These are phyloP conservation scores for Tetrapisispora phaffii DNA, from an alignment of 805 yeast genomes.

Conservation along the genomic window DNA sequence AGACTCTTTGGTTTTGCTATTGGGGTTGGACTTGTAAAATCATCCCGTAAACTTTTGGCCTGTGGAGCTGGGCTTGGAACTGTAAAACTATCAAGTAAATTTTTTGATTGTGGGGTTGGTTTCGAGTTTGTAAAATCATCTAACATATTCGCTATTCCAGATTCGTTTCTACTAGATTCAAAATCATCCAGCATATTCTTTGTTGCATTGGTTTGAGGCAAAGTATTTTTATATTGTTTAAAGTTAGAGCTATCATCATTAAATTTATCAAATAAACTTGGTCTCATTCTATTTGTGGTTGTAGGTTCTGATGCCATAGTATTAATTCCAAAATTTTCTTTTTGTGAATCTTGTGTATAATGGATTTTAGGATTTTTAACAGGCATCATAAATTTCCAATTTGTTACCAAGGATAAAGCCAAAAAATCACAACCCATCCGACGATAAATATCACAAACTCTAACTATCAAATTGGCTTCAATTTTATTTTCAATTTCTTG, in stretches of 20 bases:
- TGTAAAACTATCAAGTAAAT: constrained; percentile 14
- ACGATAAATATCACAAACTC: constrained; percentile 56
- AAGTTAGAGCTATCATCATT: constrained; percentile 1
- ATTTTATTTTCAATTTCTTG: constrained; percentile 30
- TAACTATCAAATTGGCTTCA: constrained; percentile 55
- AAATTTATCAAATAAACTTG: constrained; percentile 26
- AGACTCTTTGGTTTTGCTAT: neutral
- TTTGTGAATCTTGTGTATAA: constrained; percentile 3
- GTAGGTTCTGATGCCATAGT: constrained; percentile 13
- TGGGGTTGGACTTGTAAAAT: neutral
- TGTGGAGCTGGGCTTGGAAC: neutral
- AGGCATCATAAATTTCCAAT: constrained; percentile 50
- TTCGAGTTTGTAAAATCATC: constrained; percentile 2
- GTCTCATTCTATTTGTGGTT: constrained; percentile 15
- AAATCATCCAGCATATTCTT: constrained; percentile 11
- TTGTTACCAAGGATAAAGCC: constrained; percentile 48
- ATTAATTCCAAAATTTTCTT: constrained; percentile 6
- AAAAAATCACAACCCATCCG: constrained; percentile 89
- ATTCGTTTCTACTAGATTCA: neutral
- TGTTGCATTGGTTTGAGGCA: neutral
- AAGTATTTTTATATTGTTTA: neutral
- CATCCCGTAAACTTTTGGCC: constrained; percentile 5
- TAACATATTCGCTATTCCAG: constrained; percentile 3
- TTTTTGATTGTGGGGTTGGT: constrained; percentile 3
- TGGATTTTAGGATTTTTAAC: constrained; percentile 2